Base-by-base conservation (phyloP, 441 rosid species). In the Adansonia gregorii region DNA sequence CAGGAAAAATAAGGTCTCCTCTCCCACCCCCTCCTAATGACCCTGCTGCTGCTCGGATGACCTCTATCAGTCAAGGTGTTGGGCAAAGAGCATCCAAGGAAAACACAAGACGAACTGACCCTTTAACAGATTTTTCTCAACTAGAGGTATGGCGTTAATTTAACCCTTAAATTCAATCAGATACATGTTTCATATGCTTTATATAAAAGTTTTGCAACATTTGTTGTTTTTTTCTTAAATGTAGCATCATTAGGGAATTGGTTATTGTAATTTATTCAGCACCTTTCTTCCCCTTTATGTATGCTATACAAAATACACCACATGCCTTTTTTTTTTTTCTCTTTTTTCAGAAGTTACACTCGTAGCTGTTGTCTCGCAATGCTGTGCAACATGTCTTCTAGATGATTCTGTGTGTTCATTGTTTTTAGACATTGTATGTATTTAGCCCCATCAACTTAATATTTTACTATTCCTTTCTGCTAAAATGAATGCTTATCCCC, bases 1-100 rank as follows among this genome's bases (percentile, higher is more conserved):
- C 85, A 0, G 89, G 75, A 19, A 90, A 91, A 84, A 79, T 87
- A 11, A 87, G 98, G 81, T 88, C 98, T 63, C 86, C 98, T 12
- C 88, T 96, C 54, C 96, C 94, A n/a, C 99, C 99, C 9, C 98
- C 98, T 27, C 98, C 98, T 46, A 93, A 93, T 76, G 98, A 96
- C 89, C 98, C 95, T 3, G 92, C 82, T 63, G 81, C 87, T 81
- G 82, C 87, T 76, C 84, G 89, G 71, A 89, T 84, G 68, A 73
- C 85, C 78, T 82, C 90, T 78, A 79, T 85, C 72, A 83, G 78
- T 82, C 75, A 65, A 15, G 75, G 72, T 27, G 49, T 65, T n/a
- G 70, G 14, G 12, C 41, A 75, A 51, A 73, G 35, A 49, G 79
- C 67, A 35, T 72, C 81, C 45, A 79, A 22, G n/a, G 90, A 87